phyloP scores from a whole-genome alignment of 495 filamentous ascomycete genomes.

The Achaetomiella virescens region DNA sequence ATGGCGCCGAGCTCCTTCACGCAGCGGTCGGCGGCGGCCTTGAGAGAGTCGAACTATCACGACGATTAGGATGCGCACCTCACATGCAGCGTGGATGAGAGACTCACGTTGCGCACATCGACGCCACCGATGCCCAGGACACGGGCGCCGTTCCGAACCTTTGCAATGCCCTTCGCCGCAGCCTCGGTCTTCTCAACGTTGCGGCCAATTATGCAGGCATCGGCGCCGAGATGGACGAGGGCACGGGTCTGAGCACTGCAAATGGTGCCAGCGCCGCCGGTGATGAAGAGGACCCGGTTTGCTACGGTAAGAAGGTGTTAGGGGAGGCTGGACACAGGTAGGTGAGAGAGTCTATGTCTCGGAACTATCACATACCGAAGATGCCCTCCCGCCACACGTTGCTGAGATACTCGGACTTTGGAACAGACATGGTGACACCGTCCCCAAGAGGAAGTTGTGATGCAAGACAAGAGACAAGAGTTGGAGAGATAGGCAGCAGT shows the following conservation, averaged over 20 bases:
- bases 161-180: conserved; percentile 73
- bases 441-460: background rate
- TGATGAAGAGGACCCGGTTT: conserved; percentile 91
- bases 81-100: background rate
- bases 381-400: conserved; percentile 77
- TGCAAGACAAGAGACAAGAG: too few relatives aligned
- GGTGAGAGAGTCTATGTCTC: background rate
- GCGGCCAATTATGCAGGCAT: conserved; percentile 89
- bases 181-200: conserved; percentile 83
- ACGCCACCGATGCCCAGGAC: conserved; percentile 79
- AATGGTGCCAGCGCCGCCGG: conserved; percentile 88
- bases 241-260: conserved; percentile 90
- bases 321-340: background rate
- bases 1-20: conserved; percentile 75
- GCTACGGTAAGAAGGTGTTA: conserved; percentile 37
- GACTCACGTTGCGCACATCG: conserved; percentile 63
- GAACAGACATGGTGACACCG: conserved; percentile 53
- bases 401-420: conserved; percentile 69
- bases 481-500: background rate
- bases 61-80: conserved; percentile 2
- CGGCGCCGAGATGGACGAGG: conserved; percentile 81
- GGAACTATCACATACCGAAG: conserved; percentile 51
- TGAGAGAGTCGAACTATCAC: conserved; percentile 53
- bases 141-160: conserved; percentile 66
- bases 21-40: conserved; percentile 69